Conservation (phyloP, 768 basidiomycete genomes). For the Mycena chlorophos region DNA sequence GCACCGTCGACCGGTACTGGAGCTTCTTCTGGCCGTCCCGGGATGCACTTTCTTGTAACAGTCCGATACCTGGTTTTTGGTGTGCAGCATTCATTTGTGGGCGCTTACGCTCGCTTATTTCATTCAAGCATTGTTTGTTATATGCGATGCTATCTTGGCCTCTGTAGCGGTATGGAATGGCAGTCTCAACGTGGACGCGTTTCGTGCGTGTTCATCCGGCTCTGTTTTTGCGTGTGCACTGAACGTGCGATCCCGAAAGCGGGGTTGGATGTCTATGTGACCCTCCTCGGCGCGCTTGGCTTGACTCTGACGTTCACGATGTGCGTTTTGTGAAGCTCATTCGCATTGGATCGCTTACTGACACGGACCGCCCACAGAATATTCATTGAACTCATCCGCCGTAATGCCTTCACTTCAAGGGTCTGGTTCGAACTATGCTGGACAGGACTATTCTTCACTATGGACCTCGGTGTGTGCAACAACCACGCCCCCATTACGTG, state of each 20-base stretch:
- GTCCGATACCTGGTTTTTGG: slow-evolving; percentile 65
- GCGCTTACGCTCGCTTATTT: slow-evolving; percentile 2
- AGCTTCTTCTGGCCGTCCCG: slow-evolving; percentile 25
- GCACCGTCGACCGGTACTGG: slow-evolving; percentile 35
- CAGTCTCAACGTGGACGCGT: slow-evolving; percentile 42
- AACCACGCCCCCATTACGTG: background rate
- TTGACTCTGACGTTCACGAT: slow-evolving; percentile 58
- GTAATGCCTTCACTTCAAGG: slow-evolving; percentile 51
- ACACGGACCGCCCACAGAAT: slow-evolving; percentile 43
- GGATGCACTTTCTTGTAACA: slow-evolving; percentile 49
- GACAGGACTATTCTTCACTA: slow-evolving; percentile 55
- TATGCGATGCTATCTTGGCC: slow-evolving; percentile 65
- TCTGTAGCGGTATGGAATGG: slow-evolving; percentile 72
- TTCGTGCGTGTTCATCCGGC: slow-evolving; percentile 35
- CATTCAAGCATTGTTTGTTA: slow-evolving; percentile 53
- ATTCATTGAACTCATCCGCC: slow-evolving; percentile 58
- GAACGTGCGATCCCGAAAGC: slow-evolving; percentile 30
- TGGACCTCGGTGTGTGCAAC: slow-evolving; percentile 55
- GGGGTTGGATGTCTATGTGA: slow-evolving; percentile 58
- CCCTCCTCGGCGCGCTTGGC: slow-evolving; percentile 59
- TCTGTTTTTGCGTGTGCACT: slow-evolving; percentile 1
- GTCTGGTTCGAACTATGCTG: slow-evolving; percentile 74
- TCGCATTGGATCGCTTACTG: slow-evolving; percentile 4
- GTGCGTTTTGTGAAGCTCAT: slow-evolving; percentile 39
- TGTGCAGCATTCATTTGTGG: slow-evolving; percentile 31